Evolutionary conservation across 257 asterid genomes (phyloP).

Genomic region (Capsicum rhomboideum): DNA sequence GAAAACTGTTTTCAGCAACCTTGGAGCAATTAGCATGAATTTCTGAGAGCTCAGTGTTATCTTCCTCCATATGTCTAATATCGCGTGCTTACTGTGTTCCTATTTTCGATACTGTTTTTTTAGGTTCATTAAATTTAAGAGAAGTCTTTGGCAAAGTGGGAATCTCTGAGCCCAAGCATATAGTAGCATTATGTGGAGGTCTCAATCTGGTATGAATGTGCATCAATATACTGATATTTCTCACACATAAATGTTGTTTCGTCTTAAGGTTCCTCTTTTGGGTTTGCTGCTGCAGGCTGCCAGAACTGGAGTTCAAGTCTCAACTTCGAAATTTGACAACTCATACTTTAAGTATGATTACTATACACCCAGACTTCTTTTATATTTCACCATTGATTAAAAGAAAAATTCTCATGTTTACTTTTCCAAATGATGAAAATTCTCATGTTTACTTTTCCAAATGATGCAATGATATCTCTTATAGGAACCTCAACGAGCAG

Average conservation of each 20-base stretch:
- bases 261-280: neutral
- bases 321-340: constrained; percentile 68
- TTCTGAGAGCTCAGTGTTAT: too few relatives aligned
- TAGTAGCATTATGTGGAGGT: constrained; percentile 76
- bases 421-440: neutral
- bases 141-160: constrained; percentile 61
- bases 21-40: too few relatives aligned
- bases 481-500: constrained; percentile 53
- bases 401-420: constrained; percentile 1
- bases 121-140: constrained; percentile 59
- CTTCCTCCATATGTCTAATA: too few relatives aligned
- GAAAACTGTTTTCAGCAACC: too few relatives aligned
- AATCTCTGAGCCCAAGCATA: constrained; percentile 41
- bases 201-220: constrained; percentile 55
- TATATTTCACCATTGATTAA: neutral
- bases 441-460: constrained; percentile 3
- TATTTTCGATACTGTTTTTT: neutral
- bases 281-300: constrained; percentile 34
- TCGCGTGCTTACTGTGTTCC: too few relatives aligned
- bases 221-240: neutral
- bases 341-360: constrained; percentile 58
- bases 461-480: neutral
- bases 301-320: constrained; percentile 64
- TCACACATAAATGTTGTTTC: neutral
- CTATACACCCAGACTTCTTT: neutral